Evolutionary conservation across 2,329 filamentous ascomycete species (phyloP), one percentile per base, ranked within the genome.

Genomic region (Claviceps humidiphila): DNA sequence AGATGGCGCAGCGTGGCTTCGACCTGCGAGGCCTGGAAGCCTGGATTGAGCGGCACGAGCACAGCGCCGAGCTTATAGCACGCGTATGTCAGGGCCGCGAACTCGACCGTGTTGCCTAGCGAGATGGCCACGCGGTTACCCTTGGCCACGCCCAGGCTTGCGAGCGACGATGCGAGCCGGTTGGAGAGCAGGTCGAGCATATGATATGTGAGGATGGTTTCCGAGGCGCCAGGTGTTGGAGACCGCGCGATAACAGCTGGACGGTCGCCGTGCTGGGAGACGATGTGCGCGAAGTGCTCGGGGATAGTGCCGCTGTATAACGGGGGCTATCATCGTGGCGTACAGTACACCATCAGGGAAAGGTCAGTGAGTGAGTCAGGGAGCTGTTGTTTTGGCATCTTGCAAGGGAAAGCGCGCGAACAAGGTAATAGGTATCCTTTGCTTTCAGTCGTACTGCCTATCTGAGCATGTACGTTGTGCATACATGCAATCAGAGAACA

Each of bases 31-130:
- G 80, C 75, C 59, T 89, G 95, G 73, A 97, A 97, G 1, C 81
- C 84, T 20, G 90, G 91, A 65, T 98, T 97, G 24, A 97, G 71
- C 0, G 91, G 93, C n/a, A 95, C 90, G 56, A 97, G 73, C 49
- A 97, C 80, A 24, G 88, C 91, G n/a, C 93, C 93, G 9, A 97
- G 77, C 68, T 97, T 97, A 73, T 91, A 95, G 51, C 93, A 67
- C 1, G 90, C 90, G 68, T 97, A 97, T 5, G 85, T 91, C 20
- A 93, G 76, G 49, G 84, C 83, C 3, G 87, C 88, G 64, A 88
- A 91, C 66, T 95, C 89, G 59, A 84, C 73, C 43, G 82, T 84
- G 67, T 95, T 97, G 16, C 91, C 91, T 50, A 96, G 71, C 55
- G 84, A 91, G 26, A 96, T 81, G 14, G 87, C 90, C 11, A 97